Conservation (phyloP, 164 flowering plant genomes). For the Umbilicus rupestris region DNA sequence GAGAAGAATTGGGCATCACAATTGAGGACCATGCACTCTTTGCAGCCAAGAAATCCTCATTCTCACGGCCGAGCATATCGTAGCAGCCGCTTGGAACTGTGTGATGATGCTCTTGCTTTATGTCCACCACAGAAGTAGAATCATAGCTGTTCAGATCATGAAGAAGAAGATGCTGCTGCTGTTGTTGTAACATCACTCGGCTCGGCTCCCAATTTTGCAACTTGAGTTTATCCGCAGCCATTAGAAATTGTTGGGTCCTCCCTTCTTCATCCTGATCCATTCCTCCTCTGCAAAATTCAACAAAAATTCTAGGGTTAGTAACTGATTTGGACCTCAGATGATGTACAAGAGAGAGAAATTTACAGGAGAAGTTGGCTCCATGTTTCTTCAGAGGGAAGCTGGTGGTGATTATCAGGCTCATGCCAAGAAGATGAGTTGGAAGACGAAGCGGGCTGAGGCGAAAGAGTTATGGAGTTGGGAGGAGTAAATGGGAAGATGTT, state of each 20-base stretch:
- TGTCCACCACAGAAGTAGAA: slow-evolving; percentile 24
- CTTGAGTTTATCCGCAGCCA: slow-evolving; percentile 24
- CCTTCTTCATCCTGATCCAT: background rate
- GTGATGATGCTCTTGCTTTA: slow-evolving; percentile 47
- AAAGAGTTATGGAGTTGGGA: slow-evolving; percentile 17
- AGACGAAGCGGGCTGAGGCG: slow-evolving; percentile 8
- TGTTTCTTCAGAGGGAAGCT: slow-evolving; percentile 46
- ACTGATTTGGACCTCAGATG: too few species aligned
- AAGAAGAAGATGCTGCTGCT: slow-evolving; percentile 7
- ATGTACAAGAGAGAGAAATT: slow-evolving; percentile 11
- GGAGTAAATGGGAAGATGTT: slow-evolving; percentile 19
- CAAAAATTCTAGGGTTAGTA: background rate
- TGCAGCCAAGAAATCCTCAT: slow-evolving; percentile 31
- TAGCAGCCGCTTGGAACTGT: slow-evolving; percentile 18
- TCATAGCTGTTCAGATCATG: background rate
- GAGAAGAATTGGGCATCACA: slow-evolving; percentile 24
- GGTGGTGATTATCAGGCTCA: slow-evolving; percentile 28
- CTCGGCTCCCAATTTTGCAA: slow-evolving; percentile 64
- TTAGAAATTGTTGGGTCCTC: background rate
- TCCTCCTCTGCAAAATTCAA: background rate
- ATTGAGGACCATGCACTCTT: slow-evolving; percentile 31
- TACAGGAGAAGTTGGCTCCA: slow-evolving; percentile 76
- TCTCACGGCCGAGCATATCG: slow-evolving; percentile 24
- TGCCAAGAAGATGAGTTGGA: slow-evolving; percentile 12
- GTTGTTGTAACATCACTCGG: slow-evolving; percentile 30